These are phyloP conservation scores for Lactarius trivialis DNA, from an alignment of 768 basidiomycete species.

Conservation along the genomic window DNA sequence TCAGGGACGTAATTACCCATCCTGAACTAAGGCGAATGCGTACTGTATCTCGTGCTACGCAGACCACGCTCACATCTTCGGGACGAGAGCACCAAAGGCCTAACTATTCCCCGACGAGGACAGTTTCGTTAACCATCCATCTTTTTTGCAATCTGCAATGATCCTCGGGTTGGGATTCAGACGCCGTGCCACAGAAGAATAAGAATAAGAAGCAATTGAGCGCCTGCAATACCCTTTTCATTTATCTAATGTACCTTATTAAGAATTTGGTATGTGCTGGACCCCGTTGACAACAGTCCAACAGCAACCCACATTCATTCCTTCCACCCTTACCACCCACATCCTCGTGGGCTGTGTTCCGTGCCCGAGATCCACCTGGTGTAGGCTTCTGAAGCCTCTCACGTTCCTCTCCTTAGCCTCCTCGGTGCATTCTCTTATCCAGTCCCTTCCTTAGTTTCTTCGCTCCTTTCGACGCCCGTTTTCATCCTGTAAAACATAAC, in stretches of 20 bases:
- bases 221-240: not conserved
- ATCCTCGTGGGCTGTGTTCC: not conserved
- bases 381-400: conserved; percentile 1
- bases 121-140: not conserved
- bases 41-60: not conserved
- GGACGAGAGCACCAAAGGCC: not conserved
- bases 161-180: not conserved
- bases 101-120: too few relatives aligned
- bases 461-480: conserved; percentile 8
- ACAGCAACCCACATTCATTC: not conserved
- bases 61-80: too few relatives aligned
- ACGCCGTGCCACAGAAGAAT: not conserved
- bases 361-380: not conserved
- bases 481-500: not conserved
- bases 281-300: not conserved
- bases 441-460: not conserved
- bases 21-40: not conserved
- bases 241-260: not conserved
- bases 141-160: not conserved
- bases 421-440: not conserved
- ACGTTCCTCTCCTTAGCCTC: not conserved
- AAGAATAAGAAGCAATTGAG: too few relatives aligned
- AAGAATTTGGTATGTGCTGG: not conserved
- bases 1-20: not conserved
- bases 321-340: not conserved